A percentile compares a stretch with the other conserved stretches of the same genome.
phyloP scores from a whole-genome alignment of 108 stramenopile species.

The Chaetoceros muelleri region DNA sequence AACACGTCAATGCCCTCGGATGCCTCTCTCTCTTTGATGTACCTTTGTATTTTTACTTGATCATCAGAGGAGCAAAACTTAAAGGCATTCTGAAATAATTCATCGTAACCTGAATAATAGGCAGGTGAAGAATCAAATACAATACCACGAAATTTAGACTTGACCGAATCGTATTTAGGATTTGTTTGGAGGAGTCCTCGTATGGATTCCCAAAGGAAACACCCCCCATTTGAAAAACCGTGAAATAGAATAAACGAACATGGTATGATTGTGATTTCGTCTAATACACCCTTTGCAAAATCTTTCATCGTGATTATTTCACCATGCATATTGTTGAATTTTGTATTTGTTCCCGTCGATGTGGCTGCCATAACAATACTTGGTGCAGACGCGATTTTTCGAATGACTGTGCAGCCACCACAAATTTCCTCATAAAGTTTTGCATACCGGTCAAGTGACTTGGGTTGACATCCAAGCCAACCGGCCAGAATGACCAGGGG shows the following conservation, averaged over 20 bases:
- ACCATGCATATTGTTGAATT: no score
- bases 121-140: slow-evolving; percentile 75
- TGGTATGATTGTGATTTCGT: slow-evolving; percentile 16
- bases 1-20: slow-evolving; percentile 5
- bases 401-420: no score
- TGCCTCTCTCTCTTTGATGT: background rate
- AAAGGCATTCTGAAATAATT: slow-evolving; percentile 17
- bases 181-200: slow-evolving; percentile 22
- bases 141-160: slow-evolving; percentile 28
- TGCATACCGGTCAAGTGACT: slow-evolving; percentile 34
- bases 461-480: slow-evolving; percentile 70
- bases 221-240: slow-evolving; percentile 75
- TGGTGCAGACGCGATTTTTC: no score
- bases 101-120: slow-evolving; percentile 21
- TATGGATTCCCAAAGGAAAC: slow-evolving; percentile 77
- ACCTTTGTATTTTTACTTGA: background rate
- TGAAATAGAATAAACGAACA: slow-evolving; percentile 39
- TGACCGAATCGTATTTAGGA: slow-evolving; percentile 8
- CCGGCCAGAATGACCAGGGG: slow-evolving; percentile 60
- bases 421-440: slow-evolving; percentile 36
- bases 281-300: slow-evolving; percentile 34
- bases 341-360: no score
- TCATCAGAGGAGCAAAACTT: slow-evolving; percentile 20
- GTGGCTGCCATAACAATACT: no score
- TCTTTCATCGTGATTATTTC: slow-evolving; percentile 37